These are phyloP conservation scores for Trichoderma hamatum DNA, from an alignment of 2,329 filamentous ascomycete species.

Conservation along the genomic window DNA sequence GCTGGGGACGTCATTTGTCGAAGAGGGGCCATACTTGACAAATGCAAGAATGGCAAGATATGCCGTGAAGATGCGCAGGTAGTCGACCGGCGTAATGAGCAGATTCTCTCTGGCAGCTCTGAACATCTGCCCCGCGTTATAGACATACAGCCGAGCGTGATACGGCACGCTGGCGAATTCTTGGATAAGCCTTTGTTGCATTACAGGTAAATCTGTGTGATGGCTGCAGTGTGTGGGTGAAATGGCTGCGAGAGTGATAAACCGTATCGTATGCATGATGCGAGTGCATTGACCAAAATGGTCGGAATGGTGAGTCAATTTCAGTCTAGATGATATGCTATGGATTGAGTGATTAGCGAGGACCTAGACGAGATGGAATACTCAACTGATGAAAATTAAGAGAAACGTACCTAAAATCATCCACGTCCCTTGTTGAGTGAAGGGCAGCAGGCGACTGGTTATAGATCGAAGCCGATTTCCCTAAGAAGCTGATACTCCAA, in stretches of 20 bases:
- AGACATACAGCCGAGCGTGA: slow-evolving; percentile 33
- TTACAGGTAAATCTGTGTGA: slow-evolving; percentile 29
- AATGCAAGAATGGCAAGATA: slow-evolving; percentile 38
- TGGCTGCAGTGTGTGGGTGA: background rate
- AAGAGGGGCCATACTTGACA: slow-evolving; percentile 32
- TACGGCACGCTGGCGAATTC: slow-evolving; percentile 31
- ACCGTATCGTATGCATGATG: slow-evolving; percentile 37
- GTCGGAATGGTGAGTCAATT: slow-evolving; percentile 37
- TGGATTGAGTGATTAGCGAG: background rate
- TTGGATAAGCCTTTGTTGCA: slow-evolving; percentile 33
- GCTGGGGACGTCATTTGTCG: background rate
- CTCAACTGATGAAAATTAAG: background rate
- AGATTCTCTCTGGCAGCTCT: slow-evolving; percentile 37
- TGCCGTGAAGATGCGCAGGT: slow-evolving; percentile 40
- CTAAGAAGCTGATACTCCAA: background rate
- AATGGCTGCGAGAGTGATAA: slow-evolving; percentile 36
- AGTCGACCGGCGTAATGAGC: slow-evolving; percentile 38
- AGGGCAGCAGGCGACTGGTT: background rate
- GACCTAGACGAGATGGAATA: background rate
- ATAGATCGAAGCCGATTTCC: background rate
- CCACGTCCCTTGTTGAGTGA: background rate
- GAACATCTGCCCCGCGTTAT: slow-evolving; percentile 39
- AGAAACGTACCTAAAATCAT: slow-evolving; percentile 29
- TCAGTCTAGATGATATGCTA: slow-evolving; percentile 28
- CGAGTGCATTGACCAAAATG: slow-evolving; percentile 36